Evolutionary conservation across 345 rosid genomes (phyloP).

Genomic region (Aurinia saxatilis): DNA sequence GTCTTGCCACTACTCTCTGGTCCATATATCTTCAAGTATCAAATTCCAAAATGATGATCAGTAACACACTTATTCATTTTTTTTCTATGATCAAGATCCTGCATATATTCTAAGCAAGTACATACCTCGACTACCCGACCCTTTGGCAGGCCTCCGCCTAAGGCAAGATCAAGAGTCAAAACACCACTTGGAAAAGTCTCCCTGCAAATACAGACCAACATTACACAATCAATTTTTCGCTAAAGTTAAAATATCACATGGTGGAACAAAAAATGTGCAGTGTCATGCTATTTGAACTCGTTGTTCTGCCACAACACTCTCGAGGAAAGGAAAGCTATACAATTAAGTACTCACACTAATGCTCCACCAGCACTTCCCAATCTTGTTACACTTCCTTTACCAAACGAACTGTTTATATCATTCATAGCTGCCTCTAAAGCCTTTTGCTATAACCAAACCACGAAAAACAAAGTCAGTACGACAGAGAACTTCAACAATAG

Average conservation of each 20-base stretch:
- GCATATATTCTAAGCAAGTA: not conserved
- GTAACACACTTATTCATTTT: not conserved
- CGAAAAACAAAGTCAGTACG: not conserved
- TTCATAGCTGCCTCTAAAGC: conserved; percentile 93
- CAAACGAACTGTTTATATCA: conserved; percentile 82
- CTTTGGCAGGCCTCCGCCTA: conserved; percentile 92
- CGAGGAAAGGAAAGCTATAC: not conserved
- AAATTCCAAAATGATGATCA: not conserved
- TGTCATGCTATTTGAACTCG: not conserved
- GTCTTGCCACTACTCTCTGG: conserved; percentile 98
- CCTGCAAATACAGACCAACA: conserved; percentile 33
- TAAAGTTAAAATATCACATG: not conserved
- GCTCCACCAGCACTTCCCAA: conserved; percentile 97
- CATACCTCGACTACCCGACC: conserved; percentile 93
- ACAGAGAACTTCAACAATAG: not conserved
- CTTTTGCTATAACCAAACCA: conserved; percentile 57
- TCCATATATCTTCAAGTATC: conserved; percentile 69
- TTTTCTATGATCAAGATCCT: not conserved
- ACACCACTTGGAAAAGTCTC: conserved; percentile 95
- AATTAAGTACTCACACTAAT: conserved; percentile 48
- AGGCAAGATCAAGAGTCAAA: conserved; percentile 88
- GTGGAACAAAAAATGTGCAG: not conserved
- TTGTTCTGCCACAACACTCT: not conserved
- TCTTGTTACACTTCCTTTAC: conserved; percentile 93
- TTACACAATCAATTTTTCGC: not conserved